Evolutionary conservation across 257 asterid species (phyloP).

Genomic region (Lycium barbarum): DNA sequence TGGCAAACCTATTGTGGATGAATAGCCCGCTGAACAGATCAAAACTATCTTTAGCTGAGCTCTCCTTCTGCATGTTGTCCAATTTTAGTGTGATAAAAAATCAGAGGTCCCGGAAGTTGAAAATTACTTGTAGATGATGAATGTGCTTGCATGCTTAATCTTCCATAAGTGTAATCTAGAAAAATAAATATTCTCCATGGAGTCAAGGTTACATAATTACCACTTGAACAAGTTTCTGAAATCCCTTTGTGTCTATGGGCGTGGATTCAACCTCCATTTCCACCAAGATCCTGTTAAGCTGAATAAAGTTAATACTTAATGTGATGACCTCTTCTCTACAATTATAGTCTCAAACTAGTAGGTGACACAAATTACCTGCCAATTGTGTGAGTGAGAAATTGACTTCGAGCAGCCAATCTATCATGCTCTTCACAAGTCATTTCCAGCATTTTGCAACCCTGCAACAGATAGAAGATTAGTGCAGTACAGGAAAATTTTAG

Average conservation of each 20-base stretch:
- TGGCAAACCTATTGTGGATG: slow-evolving; percentile 77
- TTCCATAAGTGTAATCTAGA: background rate
- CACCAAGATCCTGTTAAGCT: slow-evolving; percentile 62
- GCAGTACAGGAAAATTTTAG: background rate
- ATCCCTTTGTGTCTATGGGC: slow-evolving; percentile 80
- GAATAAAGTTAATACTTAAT: background rate
- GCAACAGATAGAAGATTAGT: slow-evolving; percentile 19
- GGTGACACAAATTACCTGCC: slow-evolving; percentile 60
- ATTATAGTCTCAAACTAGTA: background rate
- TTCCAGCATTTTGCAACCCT: slow-evolving; percentile 93
- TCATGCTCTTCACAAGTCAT: slow-evolving; percentile 94
- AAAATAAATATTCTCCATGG: background rate
- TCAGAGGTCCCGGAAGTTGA: background rate
- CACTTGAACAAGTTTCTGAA: slow-evolving; percentile 90
- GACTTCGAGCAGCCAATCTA: slow-evolving; percentile 72
- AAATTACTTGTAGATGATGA: background rate
- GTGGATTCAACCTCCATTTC: slow-evolving; percentile 81
- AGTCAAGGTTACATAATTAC: slow-evolving; percentile 44
- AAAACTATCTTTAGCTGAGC: slow-evolving; percentile 65
- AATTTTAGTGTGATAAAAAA: background rate
- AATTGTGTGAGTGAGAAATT: slow-evolving; percentile 82
- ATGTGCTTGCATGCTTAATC: background rate
- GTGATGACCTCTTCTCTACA: background rate
- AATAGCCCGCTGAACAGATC: slow-evolving; percentile 83
- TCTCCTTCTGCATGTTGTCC: slow-evolving; percentile 71